These are phyloP conservation scores for Pichia sp. DNA, from an alignment of 1,139 yeast genomes.

Conservation along the genomic window DNA sequence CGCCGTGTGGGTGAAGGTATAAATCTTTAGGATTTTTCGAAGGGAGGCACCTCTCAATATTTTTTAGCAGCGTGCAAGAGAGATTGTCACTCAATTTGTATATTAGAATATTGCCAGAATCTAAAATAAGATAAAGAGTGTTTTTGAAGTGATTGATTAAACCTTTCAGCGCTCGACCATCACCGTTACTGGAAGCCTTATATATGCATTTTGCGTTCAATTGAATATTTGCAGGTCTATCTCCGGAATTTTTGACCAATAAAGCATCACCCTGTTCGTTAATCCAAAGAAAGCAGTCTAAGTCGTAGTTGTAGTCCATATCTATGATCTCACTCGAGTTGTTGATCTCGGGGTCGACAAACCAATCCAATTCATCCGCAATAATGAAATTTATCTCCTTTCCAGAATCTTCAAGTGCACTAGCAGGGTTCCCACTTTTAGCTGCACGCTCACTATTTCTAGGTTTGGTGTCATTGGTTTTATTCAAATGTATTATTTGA, in stretches of 20 bases:
- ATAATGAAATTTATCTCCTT: slow-evolving; percentile 22
- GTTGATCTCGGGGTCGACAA: slow-evolving; percentile 12
- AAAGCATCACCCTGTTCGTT: slow-evolving; percentile 24
- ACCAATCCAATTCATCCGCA: slow-evolving; percentile 28
- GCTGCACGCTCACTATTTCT: slow-evolving; percentile 14
- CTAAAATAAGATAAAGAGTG: slow-evolving; percentile 23
- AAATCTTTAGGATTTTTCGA: slow-evolving; percentile 18
- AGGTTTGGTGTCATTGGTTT: no score
- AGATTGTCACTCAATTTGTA: slow-evolving; percentile 20
- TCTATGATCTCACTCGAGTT: slow-evolving; percentile 13
- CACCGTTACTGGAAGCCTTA: background rate
- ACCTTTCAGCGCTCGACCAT: slow-evolving; percentile 15
- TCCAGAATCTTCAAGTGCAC: slow-evolving; percentile 1
- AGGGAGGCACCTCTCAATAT: slow-evolving; percentile 22
- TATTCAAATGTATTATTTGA: slow-evolving; percentile 33
- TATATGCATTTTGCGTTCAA: slow-evolving; percentile 19
- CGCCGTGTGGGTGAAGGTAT: slow-evolving; percentile 24
- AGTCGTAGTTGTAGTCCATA: slow-evolving; percentile 18
- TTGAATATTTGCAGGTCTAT: slow-evolving; percentile 9
- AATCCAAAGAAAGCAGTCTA: slow-evolving; percentile 25
- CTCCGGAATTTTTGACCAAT: slow-evolving; percentile 17
- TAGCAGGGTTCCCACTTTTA: background rate
- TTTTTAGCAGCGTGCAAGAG: slow-evolving; percentile 17
- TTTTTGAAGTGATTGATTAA: slow-evolving; percentile 23
- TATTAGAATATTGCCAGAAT: slow-evolving; percentile 25